phyloP scores from a whole-genome alignment of 2,329 filamentous ascomycete species.

The Xylariaceae sp. region DNA sequence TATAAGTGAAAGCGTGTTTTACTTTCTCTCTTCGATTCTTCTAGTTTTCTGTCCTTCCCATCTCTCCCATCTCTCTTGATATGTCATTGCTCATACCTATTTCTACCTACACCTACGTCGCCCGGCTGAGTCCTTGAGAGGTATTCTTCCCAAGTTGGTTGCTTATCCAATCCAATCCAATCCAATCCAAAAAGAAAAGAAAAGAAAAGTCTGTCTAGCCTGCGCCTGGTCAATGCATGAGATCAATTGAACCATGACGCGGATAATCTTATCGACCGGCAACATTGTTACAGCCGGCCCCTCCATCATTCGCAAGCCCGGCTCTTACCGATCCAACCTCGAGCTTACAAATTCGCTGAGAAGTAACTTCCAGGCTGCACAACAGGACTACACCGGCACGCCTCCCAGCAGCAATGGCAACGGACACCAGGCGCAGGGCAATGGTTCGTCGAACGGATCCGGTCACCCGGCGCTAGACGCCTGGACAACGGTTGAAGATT shows the following conservation, averaged over 20 bases:
- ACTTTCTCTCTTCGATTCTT: background rate
- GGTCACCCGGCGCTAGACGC: constrained; percentile 35
- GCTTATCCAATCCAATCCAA: too few species aligned
- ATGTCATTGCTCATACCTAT: background rate
- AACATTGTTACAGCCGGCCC: constrained; percentile 84
- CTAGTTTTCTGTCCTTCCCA: constrained; percentile 3
- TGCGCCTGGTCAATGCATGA: background rate
- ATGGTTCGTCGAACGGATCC: constrained; percentile 26
- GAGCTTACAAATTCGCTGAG: constrained; percentile 86
- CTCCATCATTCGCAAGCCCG: constrained; percentile 74
- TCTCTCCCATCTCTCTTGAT: constrained; percentile 3
- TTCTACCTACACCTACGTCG: too few species aligned
- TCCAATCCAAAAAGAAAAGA: background rate
- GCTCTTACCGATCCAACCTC: constrained; percentile 79
- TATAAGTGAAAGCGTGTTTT: constrained; percentile 1
- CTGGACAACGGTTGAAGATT: constrained; percentile 64
- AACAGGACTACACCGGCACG: constrained; percentile 50
- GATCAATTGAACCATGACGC: constrained; percentile 22
- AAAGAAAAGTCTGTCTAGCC: too few species aligned
- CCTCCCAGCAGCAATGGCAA: constrained; percentile 26
- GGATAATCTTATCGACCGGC: constrained; percentile 30
- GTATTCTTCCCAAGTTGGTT: too few species aligned
- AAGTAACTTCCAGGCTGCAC: constrained; percentile 71
- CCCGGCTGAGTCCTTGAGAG: too few species aligned
- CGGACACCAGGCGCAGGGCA: constrained; percentile 26